Evolutionary conservation across 2,329 filamentous ascomycete species (phyloP).

Genomic region (Dactylella cylindrospora): DNA sequence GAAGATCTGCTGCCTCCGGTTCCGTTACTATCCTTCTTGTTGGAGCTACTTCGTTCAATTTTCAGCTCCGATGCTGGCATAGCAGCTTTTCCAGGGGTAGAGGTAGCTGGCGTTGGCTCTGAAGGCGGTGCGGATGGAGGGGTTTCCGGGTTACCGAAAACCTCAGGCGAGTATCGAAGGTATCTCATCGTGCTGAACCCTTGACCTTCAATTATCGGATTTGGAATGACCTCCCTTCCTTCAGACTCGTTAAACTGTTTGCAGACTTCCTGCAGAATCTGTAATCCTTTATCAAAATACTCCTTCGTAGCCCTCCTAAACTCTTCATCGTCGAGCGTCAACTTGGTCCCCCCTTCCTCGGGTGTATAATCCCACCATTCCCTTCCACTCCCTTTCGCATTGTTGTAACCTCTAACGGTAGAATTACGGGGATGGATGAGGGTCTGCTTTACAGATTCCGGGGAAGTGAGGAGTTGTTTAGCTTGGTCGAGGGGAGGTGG

Average conservation of each 20-base stretch:
- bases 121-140: too few relatives aligned
- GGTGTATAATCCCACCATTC: conserved; percentile 43
- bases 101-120: neutral
- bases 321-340: conserved; percentile 28
- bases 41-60: conserved; percentile 2
- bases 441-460: conserved; percentile 8
- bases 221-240: conserved; percentile 4
- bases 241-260: conserved; percentile 14
- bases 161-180: conserved; percentile 23
- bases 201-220: conserved; percentile 9
- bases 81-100: neutral
- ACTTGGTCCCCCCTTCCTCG: conserved; percentile 20
- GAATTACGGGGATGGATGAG: conserved; percentile 32
- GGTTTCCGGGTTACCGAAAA: conserved; percentile 5
- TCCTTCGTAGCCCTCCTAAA: conserved; percentile 17
- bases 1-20: neutral
- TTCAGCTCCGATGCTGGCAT: neutral
- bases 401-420: conserved; percentile 35
- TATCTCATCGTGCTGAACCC: conserved; percentile 42
- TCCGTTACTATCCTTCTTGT: conserved; percentile 8
- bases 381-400: conserved; percentile 12
- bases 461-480: conserved; percentile 16
- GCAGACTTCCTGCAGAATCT: conserved; percentile 24
- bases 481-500: conserved; percentile 23
- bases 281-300: conserved; percentile 28